These are phyloP conservation scores for Phytophthora aleatoria DNA, from an alignment of 352 stramenopile genomes.

Conservation along the genomic window DNA sequence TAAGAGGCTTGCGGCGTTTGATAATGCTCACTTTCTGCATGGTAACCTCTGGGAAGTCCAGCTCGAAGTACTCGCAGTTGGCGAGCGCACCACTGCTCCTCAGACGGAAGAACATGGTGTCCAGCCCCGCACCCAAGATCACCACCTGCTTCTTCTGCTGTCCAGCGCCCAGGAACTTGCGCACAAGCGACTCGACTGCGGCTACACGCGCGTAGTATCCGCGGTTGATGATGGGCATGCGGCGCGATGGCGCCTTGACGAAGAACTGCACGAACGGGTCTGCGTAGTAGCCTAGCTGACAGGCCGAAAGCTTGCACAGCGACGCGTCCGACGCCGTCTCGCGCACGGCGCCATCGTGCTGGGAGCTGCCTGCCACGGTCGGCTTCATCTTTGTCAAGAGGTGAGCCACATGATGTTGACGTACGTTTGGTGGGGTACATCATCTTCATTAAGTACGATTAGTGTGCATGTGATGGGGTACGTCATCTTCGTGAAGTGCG, in stretches of 20 bases:
- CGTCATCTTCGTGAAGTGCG: constrained; percentile 10
- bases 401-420: constrained; percentile 2
- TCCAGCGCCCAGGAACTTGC: constrained; percentile 53
- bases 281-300: constrained; percentile 70
- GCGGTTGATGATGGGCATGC: constrained; percentile 90
- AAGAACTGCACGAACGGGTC: constrained; percentile 86
- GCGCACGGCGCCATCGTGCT: constrained; percentile 79
- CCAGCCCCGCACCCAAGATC: constrained; percentile 78
- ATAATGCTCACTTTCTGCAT: constrained; percentile 84
- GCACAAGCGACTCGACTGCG: constrained; percentile 72
- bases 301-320: constrained; percentile 87
- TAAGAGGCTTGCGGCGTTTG: constrained; percentile 65
- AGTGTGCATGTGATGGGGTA: not conserved
- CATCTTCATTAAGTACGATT: not conserved
- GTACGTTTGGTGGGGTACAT: constrained; percentile 8
- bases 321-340: constrained; percentile 84
- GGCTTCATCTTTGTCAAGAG: constrained; percentile 12
- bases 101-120: constrained; percentile 88
- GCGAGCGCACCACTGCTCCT: constrained; percentile 40
- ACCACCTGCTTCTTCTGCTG: constrained; percentile 68
- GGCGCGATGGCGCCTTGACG: constrained; percentile 78
- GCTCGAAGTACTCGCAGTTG: constrained; percentile 81
- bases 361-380: constrained; percentile 10
- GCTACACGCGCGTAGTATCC: constrained; percentile 88
- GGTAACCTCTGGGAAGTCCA: constrained; percentile 84